These are phyloP conservation scores for Saccharomycopsis oosterbeekiorum DNA, from an alignment of 805 yeast species.

Conservation along the genomic window DNA sequence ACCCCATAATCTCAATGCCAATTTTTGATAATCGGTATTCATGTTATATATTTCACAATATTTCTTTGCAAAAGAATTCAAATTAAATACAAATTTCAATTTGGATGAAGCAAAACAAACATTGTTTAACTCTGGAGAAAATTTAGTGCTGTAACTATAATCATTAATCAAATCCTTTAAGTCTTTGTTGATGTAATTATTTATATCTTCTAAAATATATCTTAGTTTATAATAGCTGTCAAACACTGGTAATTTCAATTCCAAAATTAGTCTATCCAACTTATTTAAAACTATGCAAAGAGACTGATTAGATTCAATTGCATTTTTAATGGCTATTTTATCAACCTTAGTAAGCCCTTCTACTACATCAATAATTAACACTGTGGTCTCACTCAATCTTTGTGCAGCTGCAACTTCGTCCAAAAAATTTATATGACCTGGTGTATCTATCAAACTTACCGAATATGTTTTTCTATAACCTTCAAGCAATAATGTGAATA, in stretches of 20 bases:
- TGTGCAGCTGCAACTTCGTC: conserved; percentile 62
- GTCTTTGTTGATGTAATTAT: conserved; percentile 34
- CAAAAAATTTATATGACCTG: conserved; percentile 81
- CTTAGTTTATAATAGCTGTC: conserved; percentile 66
- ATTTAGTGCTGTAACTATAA: conserved; percentile 22
- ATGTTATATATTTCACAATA: conserved; percentile 28
- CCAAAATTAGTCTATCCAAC: conserved; percentile 76
- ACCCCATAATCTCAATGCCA: conserved; percentile 65
- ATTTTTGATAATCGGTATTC: conserved; percentile 19
- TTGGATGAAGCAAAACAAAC: conserved; percentile 67
- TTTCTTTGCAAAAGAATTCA: conserved; percentile 50
- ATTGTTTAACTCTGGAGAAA: conserved; percentile 58
- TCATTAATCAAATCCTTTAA: conserved; percentile 23
- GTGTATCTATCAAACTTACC: conserved; percentile 70
- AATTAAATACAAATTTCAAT: conserved; percentile 53
- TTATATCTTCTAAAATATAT: conserved; percentile 53
- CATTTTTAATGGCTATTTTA: conserved; percentile 39
- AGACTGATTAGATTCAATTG: conserved; percentile 39
- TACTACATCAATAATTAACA: conserved; percentile 70
- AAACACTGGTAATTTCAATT: conserved; percentile 60
- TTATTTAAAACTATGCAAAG: conserved; percentile 65
- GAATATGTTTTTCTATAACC: conserved; percentile 45
- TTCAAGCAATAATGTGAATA: conserved; percentile 50
- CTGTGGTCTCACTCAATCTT: conserved; percentile 51
- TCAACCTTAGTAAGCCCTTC: conserved; percentile 70